phyloP scores from a whole-genome alignment of 768 basidiomycete species.

The Rhodotorula sphaerocarpa region DNA sequence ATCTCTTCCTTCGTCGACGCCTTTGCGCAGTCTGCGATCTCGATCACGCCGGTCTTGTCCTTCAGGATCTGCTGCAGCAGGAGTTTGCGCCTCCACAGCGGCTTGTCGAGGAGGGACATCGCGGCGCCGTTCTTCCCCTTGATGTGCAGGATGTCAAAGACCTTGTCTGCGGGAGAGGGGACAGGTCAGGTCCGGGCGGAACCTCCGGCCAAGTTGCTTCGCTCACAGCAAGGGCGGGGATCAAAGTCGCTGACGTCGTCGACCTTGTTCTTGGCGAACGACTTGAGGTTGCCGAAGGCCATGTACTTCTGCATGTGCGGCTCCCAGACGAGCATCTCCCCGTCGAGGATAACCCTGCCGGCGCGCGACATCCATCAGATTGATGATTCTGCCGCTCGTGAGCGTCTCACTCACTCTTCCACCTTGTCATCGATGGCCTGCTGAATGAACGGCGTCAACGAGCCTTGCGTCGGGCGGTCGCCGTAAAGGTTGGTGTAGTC shows the following conservation, averaged over 20 bases:
- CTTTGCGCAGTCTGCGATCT: slow-evolving; percentile 62
- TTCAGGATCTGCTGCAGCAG: slow-evolving; percentile 63
- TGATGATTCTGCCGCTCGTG: not conserved
- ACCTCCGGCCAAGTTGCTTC: not conserved
- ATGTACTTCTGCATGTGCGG: slow-evolving; percentile 76
- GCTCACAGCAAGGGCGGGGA: slow-evolving; percentile 86
- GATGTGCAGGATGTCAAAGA: slow-evolving; percentile 86
- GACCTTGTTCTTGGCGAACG: slow-evolving; percentile 55
- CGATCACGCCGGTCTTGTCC: slow-evolving; percentile 67
- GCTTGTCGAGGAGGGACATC: slow-evolving; percentile 63
- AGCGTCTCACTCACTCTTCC: slow-evolving; percentile 57
- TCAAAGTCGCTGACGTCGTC: slow-evolving; percentile 49
- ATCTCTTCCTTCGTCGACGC: slow-evolving; percentile 78
- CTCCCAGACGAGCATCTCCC: slow-evolving; percentile 98
- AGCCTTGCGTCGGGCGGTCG: slow-evolving; percentile 55
- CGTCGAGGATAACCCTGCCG: slow-evolving; percentile 79
- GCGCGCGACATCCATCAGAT: not conserved
- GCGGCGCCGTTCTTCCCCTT: slow-evolving; percentile 50
- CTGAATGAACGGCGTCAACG: slow-evolving; percentile 78
- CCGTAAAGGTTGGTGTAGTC: slow-evolving; percentile 90
- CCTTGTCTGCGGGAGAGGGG: slow-evolving; percentile 59
- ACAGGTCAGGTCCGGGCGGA: not conserved
- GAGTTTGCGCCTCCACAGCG: slow-evolving; percentile 66
- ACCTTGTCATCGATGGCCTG: slow-evolving; percentile 65
- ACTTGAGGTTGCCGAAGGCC: slow-evolving; percentile 89